Evolutionary conservation across 345 rosid genomes (phyloP), one percentile per base, ranked within the genome.

Genomic region (Euphorbia tirucalli): DNA sequence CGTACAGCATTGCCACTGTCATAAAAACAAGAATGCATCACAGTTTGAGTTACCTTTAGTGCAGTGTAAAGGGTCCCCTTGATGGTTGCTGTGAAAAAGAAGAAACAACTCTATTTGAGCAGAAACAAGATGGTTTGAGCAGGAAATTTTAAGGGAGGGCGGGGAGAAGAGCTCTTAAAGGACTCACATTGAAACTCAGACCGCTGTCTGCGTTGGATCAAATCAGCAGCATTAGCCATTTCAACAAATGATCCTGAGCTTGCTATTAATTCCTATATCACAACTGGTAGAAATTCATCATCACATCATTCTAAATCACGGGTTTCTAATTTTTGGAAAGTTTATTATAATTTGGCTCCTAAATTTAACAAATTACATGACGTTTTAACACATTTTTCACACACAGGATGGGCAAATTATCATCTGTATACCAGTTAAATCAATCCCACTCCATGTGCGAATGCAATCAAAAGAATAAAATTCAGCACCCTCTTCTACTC

Each of bases 161-260:
- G 18, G 21, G 10, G 39, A 2, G 43, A 30, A 43, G 2, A 21
- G 24, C 7, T 14, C 39, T n/a, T 30, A 46, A 30, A 52, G 62
- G 73, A 52, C 97, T 81, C 73, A 92, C 96, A 83, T 28, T 68
- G 89, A 71, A 92, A 86, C 68, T 90, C 97, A 2, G 96, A 92
- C n/a, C 95, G 90, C 60, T 94, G 98, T 62, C 97, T 83, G 30
- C 87, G 95, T 59, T 94, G 98, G 69, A 87, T 90, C 79, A 94
- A 74, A 71, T 94, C 97, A 73, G 97, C 98, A 72, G 95, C 97
- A 70, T 75, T 77, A 41, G 95, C 95, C 67, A 69, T 74, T 80
- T 77, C 86, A 63, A 86, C 76, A 65, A 80, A 86, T 52, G 86
- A 72, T 77, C 82, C 92, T 24, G 88, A 90, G 78, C 89, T 85